phyloP scores from a whole-genome alignment of 2,329 filamentous ascomycete species.

The Uncinocarpus reesii region DNA sequence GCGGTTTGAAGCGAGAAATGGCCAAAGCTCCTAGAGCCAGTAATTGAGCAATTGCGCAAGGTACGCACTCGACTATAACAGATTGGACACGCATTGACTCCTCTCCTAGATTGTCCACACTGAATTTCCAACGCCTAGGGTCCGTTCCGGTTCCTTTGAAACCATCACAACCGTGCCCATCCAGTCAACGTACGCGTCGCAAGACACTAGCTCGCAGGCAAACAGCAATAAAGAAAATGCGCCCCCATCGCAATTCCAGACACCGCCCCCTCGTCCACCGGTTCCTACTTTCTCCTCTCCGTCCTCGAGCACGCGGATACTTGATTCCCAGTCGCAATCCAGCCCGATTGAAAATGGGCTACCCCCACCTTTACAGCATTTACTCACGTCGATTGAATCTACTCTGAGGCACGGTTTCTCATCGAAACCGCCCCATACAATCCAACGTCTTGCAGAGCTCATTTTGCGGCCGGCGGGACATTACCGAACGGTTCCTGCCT shows the following conservation, averaged over 20 bases:
- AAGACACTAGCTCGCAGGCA: conserved; percentile 23
- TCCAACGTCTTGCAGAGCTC: conserved; percentile 85
- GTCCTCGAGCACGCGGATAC: conserved; percentile 32
- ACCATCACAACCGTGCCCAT: conserved; percentile 21
- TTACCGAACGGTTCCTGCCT: conserved; percentile 72
- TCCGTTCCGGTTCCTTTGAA: conserved; percentile 36
- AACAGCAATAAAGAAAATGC: conserved; percentile 34
- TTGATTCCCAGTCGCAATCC: conserved; percentile 35
- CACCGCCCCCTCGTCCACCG: conserved; percentile 29
- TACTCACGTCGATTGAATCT: conserved; percentile 49
- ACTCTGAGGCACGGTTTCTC: conserved; percentile 59
- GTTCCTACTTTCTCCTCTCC: conserved; percentile 30
- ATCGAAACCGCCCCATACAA: conserved; percentile 72
- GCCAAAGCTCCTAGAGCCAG: conserved; percentile 54
- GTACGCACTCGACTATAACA: conserved; percentile 29
- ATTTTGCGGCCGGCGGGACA: conserved; percentile 64
- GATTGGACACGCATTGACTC: background rate
- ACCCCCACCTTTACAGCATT: conserved; percentile 53
- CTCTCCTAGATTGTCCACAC: conserved; percentile 56
- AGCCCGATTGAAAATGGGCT: conserved; percentile 43
- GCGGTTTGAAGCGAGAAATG: conserved; percentile 50
- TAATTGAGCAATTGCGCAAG: conserved; percentile 60
- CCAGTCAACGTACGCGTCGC: conserved; percentile 20
- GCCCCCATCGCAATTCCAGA: conserved; percentile 24
- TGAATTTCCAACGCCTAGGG: conserved; percentile 62